Conservation (phyloP, 192 early-diverging fungal genomes). For the Gryganskiella cystojenkinii region DNA sequence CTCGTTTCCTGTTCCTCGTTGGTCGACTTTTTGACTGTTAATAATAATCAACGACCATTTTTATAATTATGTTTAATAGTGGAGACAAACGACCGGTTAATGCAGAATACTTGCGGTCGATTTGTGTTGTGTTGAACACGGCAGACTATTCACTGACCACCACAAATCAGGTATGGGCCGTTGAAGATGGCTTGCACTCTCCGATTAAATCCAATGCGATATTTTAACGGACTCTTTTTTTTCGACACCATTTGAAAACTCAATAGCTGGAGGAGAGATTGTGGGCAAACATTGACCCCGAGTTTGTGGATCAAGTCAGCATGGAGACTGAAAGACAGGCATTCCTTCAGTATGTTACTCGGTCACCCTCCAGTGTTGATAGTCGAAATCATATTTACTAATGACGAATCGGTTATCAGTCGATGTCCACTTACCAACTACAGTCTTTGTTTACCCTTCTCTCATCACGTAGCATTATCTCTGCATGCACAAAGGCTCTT, state of each 20-base stretch:
- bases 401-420: too few relatives aligned
- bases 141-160: conserved; percentile 94
- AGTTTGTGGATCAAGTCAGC: conserved; percentile 74
- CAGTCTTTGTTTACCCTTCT: neutral
- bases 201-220: neutral
- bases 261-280: conserved; percentile 91
- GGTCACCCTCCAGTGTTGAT: too few relatives aligned
- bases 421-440: neutral
- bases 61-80: conserved; percentile 27
- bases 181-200: neutral
- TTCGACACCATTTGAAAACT: conserved; percentile 6
- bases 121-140: conserved; percentile 90
- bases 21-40: conserved; percentile 2
- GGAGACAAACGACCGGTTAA: conserved; percentile 72
- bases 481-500: conserved; percentile 72
- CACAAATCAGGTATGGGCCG: conserved; percentile 69
- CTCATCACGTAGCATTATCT: conserved; percentile 59
- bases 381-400: too few relatives aligned
- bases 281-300: conserved; percentile 81
- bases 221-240: neutral
- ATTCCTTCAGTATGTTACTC: conserved; percentile 82
- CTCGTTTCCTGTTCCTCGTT: neutral
- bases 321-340: conserved; percentile 81
- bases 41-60: too few relatives aligned
- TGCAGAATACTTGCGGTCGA: conserved; percentile 75